Conservation (phyloP, 2,329 filamentous ascomycete species). For the Teratosphaeriaceae sp. region DNA sequence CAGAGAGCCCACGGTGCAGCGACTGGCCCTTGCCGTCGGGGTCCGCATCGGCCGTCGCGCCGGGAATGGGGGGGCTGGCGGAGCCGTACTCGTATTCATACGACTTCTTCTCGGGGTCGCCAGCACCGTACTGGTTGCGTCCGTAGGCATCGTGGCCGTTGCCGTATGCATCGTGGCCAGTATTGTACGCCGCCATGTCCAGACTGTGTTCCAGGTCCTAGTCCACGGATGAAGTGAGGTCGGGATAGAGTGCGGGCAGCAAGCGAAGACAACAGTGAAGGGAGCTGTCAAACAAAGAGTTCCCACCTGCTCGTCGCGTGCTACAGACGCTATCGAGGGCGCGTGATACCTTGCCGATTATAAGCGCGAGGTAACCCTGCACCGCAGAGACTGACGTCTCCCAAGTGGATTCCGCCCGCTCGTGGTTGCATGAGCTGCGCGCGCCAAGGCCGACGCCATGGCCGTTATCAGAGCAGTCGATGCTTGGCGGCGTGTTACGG, state of each 20-base stretch:
- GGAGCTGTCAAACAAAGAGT: no score
- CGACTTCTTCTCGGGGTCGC: slow-evolving; percentile 11
- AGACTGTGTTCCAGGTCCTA: no score
- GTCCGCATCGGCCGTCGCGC: slow-evolving; percentile 15
- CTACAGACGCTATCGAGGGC: no score
- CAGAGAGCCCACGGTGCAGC: slow-evolving; percentile 48
- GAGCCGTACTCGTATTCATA: slow-evolving; percentile 13
- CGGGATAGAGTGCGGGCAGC: no score
- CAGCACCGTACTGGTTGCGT: background rate
- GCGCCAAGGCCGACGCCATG: background rate
- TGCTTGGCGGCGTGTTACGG: background rate
- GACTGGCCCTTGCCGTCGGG: slow-evolving; percentile 22
- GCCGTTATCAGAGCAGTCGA: background rate
- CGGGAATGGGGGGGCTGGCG: slow-evolving; percentile 8
- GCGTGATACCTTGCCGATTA: no score
- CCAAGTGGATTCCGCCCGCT: background rate
- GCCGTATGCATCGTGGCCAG: no score
- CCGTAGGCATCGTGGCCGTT: background rate
- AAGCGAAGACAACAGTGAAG: no score
- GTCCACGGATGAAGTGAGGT: no score
- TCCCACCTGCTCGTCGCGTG: no score
- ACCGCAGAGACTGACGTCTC: background rate
- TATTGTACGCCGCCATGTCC: background rate
- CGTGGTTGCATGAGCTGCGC: background rate
- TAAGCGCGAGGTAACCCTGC: background rate